Evolutionary conservation across 2,329 filamentous ascomycete genomes (phyloP).

Genomic region (Tolypocladium endophyticum): DNA sequence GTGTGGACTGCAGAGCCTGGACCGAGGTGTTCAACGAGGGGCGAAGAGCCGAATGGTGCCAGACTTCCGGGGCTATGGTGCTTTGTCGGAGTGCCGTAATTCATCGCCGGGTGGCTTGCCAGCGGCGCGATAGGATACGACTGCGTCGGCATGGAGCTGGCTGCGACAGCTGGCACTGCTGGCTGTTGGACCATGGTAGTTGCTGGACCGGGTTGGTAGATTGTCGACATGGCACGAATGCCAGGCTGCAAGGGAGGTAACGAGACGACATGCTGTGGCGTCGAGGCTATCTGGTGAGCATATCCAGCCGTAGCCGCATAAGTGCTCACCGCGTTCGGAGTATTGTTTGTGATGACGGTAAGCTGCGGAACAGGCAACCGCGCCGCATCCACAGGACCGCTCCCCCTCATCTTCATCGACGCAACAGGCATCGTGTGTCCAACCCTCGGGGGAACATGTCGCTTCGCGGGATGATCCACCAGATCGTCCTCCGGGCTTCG

Average conservation of each 20-base stretch:
- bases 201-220: conserved; percentile 51
- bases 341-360: conserved; percentile 46
- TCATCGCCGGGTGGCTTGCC: conserved; percentile 18
- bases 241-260: conserved; percentile 51
- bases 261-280: conserved; percentile 31
- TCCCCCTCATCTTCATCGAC: conserved; percentile 10
- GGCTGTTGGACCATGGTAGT: conserved; percentile 27
- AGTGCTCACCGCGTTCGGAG: conserved; percentile 11
- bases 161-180: conserved; percentile 12
- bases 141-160: conserved; percentile 10
- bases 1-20: conserved; percentile 43
- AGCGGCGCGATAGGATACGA: conserved; percentile 11
- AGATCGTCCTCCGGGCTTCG: conserved; percentile 39
- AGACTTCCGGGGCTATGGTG: conserved; percentile 40
- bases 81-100: conserved; percentile 42
- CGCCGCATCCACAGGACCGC: conserved; percentile 10
- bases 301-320: conserved; percentile 29
- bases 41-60: conserved; percentile 49
- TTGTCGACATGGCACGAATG: conserved; percentile 65
- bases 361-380: conserved; percentile 63
- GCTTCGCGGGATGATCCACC: conserved; percentile 45
- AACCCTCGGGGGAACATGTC: conserved; percentile 20
- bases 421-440: conserved; percentile 7
- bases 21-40: conserved; percentile 51
- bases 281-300: conserved; percentile 27